These are phyloP conservation scores for Nepenthes mirabilis DNA, from an alignment of 148 eudicot species.

Conservation along the genomic window DNA sequence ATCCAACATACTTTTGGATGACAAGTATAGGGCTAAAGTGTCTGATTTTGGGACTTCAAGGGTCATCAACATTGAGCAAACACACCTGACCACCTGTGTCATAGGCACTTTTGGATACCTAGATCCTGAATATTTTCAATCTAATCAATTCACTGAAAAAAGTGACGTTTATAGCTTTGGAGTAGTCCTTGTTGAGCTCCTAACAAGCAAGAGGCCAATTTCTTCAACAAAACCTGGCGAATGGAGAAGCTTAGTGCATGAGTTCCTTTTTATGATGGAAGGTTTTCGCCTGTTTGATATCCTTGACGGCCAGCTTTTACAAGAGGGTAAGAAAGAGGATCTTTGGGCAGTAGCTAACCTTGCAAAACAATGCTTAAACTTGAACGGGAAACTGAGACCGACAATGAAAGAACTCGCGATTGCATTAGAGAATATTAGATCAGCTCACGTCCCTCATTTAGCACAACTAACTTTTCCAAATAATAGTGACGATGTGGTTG, in stretches of 20 bases:
- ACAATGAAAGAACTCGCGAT: no score
- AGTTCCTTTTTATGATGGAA: conserved; percentile 5
- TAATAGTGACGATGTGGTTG: no score
- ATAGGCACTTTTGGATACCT: conserved; percentile 11
- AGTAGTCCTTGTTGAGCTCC: conserved; percentile 7
- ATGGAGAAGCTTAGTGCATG: conserved; percentile 9
- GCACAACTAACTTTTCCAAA: no score
- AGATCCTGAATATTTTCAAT: conserved; percentile 6
- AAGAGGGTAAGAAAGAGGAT: conserved; percentile 11
- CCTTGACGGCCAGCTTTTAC: conserved; percentile 8
- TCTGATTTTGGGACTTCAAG: conserved; percentile 12
- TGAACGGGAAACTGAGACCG: no score
- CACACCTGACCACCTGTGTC: conserved; percentile 10
- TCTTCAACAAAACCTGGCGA: conserved; percentile 2
- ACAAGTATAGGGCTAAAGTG: conserved; percentile 6
- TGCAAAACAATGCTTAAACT: conserved; percentile 5
- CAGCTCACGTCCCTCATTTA: no score
- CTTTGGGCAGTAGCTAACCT: conserved; percentile 8
- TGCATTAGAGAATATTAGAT: no score
- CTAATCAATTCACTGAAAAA: conserved; percentile 1
- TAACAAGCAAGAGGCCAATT: conserved; percentile 7
- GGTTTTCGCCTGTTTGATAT: conserved; percentile 7
- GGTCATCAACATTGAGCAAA: conserved; percentile 2
- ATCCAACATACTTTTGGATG: conserved; percentile 11
- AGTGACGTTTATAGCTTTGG: conserved; percentile 4